These are phyloP conservation scores for Malassezia arunalokei DNA, from an alignment of 1,284 basidiomycete genomes.

Conservation along the genomic window DNA sequence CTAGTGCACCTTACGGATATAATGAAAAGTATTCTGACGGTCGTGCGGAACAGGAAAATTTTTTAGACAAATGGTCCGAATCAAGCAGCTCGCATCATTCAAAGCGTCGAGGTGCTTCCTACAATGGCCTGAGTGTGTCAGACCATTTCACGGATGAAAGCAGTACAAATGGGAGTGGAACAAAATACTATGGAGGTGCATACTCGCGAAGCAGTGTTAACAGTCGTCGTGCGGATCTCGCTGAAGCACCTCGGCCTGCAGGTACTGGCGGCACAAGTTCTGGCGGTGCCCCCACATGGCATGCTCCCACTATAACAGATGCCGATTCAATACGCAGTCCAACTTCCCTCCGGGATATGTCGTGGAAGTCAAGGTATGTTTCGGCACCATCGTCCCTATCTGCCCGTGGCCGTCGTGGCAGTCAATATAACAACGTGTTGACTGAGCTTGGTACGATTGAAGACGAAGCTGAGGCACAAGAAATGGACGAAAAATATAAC, in stretches of 20 bases:
- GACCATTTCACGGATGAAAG: not conserved
- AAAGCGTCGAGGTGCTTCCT: constrained; percentile 28
- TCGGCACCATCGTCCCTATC: constrained; percentile 25
- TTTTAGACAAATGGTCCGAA: not conserved
- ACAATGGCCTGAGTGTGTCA: constrained; percentile 27
- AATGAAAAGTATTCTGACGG: not conserved
- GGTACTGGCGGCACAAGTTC: constrained; percentile 11
- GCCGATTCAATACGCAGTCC: not conserved
- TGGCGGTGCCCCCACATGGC: constrained; percentile 5
- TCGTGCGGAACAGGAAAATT: not conserved
- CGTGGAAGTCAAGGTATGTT: not conserved
- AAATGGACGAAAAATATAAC: no score
- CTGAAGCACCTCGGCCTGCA: constrained; percentile 7
- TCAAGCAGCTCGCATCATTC: not conserved
- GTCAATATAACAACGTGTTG: constrained; percentile 12
- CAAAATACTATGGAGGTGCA: constrained; percentile 14
- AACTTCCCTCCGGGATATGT: not conserved
- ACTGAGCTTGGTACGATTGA: not conserved
- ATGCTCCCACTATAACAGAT: constrained; percentile 11
- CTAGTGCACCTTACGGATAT: constrained; percentile 1
- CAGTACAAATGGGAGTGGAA: constrained; percentile 3
- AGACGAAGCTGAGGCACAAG: not conserved
- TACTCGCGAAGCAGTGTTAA: constrained; percentile 11
- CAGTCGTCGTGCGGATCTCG: constrained; percentile 13
- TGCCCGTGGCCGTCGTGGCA: constrained; percentile 25